Percentiles rank a stretch among this genome's conserved stretches.
These are phyloP conservation scores for Dillenia suffruticosa DNA, from an alignment of 164 flowering plant species.

Conservation along the genomic window DNA sequence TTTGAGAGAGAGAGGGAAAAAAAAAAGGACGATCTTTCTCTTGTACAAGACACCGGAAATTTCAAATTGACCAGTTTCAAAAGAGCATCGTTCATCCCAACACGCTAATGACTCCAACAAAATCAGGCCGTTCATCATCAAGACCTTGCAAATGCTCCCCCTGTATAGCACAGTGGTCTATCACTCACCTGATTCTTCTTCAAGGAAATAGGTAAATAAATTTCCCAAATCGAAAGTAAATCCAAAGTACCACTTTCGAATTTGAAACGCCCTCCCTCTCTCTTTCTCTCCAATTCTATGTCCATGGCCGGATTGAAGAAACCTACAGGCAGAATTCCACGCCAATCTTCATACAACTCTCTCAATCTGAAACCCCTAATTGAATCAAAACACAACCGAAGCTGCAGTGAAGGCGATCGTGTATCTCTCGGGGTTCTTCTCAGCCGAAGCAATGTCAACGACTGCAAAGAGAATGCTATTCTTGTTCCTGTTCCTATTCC, in stretches of 20 bases:
- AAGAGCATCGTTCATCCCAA: too few species aligned
- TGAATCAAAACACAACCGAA: constrained; percentile 38
- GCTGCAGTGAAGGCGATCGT: constrained; percentile 33
- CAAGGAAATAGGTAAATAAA: too few species aligned
- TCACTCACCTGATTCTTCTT: too few species aligned
- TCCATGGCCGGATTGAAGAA: constrained; percentile 37
- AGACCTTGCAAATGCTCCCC: too few species aligned
- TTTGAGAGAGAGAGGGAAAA: too few species aligned
- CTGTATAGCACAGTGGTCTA: too few species aligned
- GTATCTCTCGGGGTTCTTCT: constrained; percentile 19
- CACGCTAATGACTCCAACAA: too few species aligned
- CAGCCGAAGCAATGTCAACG: constrained; percentile 10
- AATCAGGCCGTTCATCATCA: too few species aligned
- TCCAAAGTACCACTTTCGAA: neutral
- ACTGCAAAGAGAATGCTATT: constrained; percentile 10
- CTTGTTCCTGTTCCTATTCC: neutral
- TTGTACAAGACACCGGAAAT: too few species aligned
- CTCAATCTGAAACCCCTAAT: constrained; percentile 45
- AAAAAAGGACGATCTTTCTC: too few species aligned
- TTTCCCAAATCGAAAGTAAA: too few species aligned
- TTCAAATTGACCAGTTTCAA: too few species aligned
- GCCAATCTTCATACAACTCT: constrained; percentile 49
- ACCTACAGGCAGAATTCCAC: constrained; percentile 18
- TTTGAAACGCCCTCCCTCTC: neutral
- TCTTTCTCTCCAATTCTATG: neutral